phyloP scores from a whole-genome alignment of 2,329 filamentous ascomycete species.

The Pseudovirgaria hyperparasitica region DNA sequence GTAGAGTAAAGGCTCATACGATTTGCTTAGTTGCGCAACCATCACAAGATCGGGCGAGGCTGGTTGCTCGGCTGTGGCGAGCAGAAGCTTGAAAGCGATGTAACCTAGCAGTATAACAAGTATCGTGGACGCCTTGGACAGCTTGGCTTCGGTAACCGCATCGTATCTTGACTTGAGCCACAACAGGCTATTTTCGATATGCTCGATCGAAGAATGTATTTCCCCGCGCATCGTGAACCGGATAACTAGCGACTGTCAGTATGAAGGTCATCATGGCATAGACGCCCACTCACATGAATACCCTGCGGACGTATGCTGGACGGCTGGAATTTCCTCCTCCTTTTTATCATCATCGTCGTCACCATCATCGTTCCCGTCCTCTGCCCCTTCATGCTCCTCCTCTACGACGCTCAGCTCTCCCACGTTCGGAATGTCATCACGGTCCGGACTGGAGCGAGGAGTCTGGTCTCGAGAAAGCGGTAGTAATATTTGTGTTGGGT shows the following conservation, averaged over 20 bases:
- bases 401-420: constrained; percentile 14
- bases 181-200: constrained; percentile 60
- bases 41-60: constrained; percentile 73
- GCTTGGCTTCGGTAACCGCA: constrained; percentile 55
- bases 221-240: constrained; percentile 79
- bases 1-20: constrained; percentile 88
- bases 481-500: too few species aligned
- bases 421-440: constrained; percentile 22
- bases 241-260: constrained; percentile 49
- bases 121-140: constrained; percentile 50
- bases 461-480: too few species aligned
- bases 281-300: constrained; percentile 21
- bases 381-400: constrained; percentile 11
- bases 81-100: constrained; percentile 50
- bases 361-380: constrained; percentile 7
- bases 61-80: constrained; percentile 55
- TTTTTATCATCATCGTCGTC: constrained; percentile 15
- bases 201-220: constrained; percentile 75
- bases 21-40: constrained; percentile 75
- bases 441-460: constrained; percentile 40
- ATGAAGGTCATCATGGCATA: constrained; percentile 5
- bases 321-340: constrained; percentile 10
- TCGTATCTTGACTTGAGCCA: constrained; percentile 49
- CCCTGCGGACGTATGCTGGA: constrained; percentile 1
- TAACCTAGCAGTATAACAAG: constrained; percentile 52